Percentiles rank a stretch among this genome's conserved stretches.
Evolutionary conservation across 2,329 filamentous ascomycete species (phyloP).

Genomic region (Sarocladium brachiariae): DNA sequence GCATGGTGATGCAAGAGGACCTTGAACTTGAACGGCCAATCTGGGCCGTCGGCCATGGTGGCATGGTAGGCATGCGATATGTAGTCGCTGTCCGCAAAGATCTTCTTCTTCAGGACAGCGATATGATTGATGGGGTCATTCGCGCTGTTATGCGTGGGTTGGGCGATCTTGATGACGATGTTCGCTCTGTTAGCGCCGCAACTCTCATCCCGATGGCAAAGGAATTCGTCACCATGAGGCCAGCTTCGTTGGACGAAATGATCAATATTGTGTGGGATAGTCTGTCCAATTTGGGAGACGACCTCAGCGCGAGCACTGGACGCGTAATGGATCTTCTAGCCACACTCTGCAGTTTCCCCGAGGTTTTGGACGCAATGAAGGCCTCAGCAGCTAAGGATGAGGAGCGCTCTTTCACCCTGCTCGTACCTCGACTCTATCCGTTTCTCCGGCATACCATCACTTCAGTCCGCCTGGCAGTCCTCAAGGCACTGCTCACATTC

Average conservation of each 20-base stretch:
- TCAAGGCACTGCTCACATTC: constrained; percentile 90
- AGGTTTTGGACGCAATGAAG: constrained; percentile 93
- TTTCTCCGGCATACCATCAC: constrained; percentile 97
- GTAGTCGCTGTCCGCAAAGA: constrained; percentile 93
- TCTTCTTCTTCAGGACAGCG: constrained; percentile 72
- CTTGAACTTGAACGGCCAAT: constrained; percentile 64
- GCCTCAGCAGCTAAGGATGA: constrained; percentile 74
- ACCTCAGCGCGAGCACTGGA: constrained; percentile 92
- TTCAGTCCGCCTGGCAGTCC: constrained; percentile 84
- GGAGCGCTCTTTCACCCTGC: constrained; percentile 81
- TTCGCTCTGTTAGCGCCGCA: constrained; percentile 93
- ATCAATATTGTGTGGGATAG: constrained; percentile 98
- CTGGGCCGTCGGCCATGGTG: constrained; percentile 95
- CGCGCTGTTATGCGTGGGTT: constrained; percentile 91
- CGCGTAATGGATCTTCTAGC: constrained; percentile 98
- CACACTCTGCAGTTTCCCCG: constrained; percentile 87
- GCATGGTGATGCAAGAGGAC: constrained; percentile 88
- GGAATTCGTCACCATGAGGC: constrained; percentile 84
- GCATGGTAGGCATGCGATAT: constrained; percentile 94
- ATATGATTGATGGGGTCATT: constrained; percentile 89
- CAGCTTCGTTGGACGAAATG: constrained; percentile 67
- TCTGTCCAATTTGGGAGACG: constrained; percentile 91
- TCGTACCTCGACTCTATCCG: constrained; percentile 90
- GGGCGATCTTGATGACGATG: constrained; percentile 86
- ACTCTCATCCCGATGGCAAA: constrained; percentile 93